Percentiles rank a stretch among this genome's conserved stretches.
These are phyloP conservation scores for Stentor roeselii DNA, from an alignment of 73 alveolate species.

Conservation along the genomic window DNA sequence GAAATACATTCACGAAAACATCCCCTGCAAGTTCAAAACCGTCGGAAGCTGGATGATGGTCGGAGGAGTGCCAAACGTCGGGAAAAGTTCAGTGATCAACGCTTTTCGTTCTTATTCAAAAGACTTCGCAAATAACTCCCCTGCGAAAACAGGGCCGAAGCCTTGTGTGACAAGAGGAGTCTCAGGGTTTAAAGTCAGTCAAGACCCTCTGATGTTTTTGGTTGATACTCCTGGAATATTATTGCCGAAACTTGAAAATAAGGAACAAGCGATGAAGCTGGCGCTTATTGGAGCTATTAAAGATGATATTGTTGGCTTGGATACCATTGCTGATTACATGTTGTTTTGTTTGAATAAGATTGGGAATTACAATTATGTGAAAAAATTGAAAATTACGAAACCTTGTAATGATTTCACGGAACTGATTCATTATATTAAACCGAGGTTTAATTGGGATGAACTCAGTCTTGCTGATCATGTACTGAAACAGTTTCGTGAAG, in stretches of 20 bases:
- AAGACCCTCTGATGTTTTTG: slow-evolving; percentile 70
- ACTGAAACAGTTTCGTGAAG: slow-evolving; percentile 72
- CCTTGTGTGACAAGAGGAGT: slow-evolving; percentile 83
- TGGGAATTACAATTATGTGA: slow-evolving; percentile 46
- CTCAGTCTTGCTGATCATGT: slow-evolving; percentile 48
- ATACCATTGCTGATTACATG: slow-evolving; percentile 56
- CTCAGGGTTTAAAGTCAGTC: slow-evolving; percentile 70
- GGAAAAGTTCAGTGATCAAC: slow-evolving; percentile 83
- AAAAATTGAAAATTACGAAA: slow-evolving; percentile 48
- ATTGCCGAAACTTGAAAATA: slow-evolving; percentile 64
- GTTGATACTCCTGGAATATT: slow-evolving; percentile 90
- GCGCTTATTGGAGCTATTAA: slow-evolving; percentile 67
- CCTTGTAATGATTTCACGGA: slow-evolving; percentile 59
- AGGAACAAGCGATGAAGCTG: slow-evolving; percentile 66
- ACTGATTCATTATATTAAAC: slow-evolving; percentile 37
- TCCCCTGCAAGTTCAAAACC: slow-evolving; percentile 72
- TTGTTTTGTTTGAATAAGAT: slow-evolving; percentile 57
- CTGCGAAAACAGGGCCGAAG: slow-evolving; percentile 67
- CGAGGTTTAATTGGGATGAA: slow-evolving; percentile 44
- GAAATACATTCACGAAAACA: slow-evolving; percentile 31
- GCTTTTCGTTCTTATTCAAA: slow-evolving; percentile 63
- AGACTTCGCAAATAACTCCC: slow-evolving; percentile 53
- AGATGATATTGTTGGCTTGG: slow-evolving; percentile 72
- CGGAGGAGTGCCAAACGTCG: slow-evolving; percentile 92
- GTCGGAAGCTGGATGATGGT: slow-evolving; percentile 85